phyloP scores from a whole-genome alignment of 345 rosid genomes.

The Cardiospermum halicacabum region DNA sequence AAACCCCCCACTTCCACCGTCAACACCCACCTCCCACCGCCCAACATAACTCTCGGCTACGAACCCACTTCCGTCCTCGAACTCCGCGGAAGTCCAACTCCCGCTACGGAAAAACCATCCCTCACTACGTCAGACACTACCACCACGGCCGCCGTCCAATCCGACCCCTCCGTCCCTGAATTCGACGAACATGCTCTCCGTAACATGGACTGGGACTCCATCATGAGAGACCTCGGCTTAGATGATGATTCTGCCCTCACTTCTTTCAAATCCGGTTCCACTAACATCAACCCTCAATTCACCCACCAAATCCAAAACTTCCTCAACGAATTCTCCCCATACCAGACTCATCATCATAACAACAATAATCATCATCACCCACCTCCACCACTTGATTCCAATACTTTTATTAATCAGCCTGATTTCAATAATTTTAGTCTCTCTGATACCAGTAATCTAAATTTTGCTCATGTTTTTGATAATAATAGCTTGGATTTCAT shows the following conservation, averaged over 20 bases:
- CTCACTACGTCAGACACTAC: constrained; percentile 10
- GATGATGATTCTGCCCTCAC: constrained; percentile 54
- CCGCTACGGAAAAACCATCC: constrained; percentile 29
- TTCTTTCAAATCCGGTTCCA: constrained; percentile 13
- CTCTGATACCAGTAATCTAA: constrained; percentile 37
- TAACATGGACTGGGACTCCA: constrained; percentile 79
- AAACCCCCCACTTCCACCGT: constrained; percentile 22
- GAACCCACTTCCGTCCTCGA: constrained; percentile 90
- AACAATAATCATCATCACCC: neutral
- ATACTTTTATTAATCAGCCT: constrained; percentile 16
- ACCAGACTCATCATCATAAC: neutral
- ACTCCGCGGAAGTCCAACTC: constrained; percentile 50
- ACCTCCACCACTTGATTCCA: constrained; percentile 10
- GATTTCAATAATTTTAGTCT: constrained; percentile 50
- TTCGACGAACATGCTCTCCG: constrained; percentile 68
- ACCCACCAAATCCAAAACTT: constrained; percentile 15
- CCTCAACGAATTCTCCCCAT: constrained; percentile 21
- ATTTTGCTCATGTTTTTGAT: constrained; percentile 17
- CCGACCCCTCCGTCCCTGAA: constrained; percentile 21
- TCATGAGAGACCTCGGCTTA: constrained; percentile 71
- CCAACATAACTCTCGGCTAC: constrained; percentile 25
- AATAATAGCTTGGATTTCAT: constrained; percentile 43
- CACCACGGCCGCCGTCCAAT: no score
- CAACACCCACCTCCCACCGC: constrained; percentile 18
- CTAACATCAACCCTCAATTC: constrained; percentile 6